Conservation (phyloP, 768 basidiomycete genomes). For the Panellus pusillus region DNA sequence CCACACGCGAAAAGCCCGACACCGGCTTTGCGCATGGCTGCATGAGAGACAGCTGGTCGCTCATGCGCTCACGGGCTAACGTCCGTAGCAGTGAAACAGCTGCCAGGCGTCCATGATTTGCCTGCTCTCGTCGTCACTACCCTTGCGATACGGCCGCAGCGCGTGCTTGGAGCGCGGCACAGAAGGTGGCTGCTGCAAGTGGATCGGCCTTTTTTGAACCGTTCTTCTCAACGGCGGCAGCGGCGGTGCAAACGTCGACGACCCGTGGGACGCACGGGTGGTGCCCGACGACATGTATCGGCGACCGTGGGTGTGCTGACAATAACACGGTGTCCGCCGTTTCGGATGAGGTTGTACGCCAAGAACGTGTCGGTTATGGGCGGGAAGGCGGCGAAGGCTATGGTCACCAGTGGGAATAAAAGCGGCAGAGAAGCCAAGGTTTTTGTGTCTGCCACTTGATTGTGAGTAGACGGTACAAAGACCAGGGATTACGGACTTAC, state of each 20-base stretch:
- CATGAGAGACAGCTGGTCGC: background rate
- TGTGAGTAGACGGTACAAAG: no score
- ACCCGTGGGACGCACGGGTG: constrained; percentile 38
- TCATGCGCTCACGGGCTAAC: constrained; percentile 26
- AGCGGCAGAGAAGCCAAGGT: no score
- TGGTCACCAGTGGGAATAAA: no score
- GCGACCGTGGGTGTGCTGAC: constrained; percentile 19
- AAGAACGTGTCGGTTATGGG: no score
- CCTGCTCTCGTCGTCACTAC: constrained; percentile 76
- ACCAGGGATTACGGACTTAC: constrained; percentile 40
- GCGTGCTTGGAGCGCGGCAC: constrained; percentile 82
- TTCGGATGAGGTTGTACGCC: no score
- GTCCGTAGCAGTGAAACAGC: constrained; percentile 59
- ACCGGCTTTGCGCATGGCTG: constrained; percentile 24
- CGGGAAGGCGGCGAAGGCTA: no score
- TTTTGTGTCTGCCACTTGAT: no score
- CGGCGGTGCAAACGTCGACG: constrained; percentile 37
- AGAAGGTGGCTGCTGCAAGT: constrained; percentile 64
- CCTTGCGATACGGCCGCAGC: constrained; percentile 71
- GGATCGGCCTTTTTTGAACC: constrained; percentile 48
- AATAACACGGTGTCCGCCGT: constrained; percentile 41
- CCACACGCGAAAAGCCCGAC: constrained; percentile 82
- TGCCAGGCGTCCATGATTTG: constrained; percentile 97
- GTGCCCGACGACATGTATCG: constrained; percentile 15
- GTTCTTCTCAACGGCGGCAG: constrained; percentile 37